phyloP scores from a whole-genome alignment of 176 grass and related monocot genomes.

The Cenchrus fungigraminus region DNA sequence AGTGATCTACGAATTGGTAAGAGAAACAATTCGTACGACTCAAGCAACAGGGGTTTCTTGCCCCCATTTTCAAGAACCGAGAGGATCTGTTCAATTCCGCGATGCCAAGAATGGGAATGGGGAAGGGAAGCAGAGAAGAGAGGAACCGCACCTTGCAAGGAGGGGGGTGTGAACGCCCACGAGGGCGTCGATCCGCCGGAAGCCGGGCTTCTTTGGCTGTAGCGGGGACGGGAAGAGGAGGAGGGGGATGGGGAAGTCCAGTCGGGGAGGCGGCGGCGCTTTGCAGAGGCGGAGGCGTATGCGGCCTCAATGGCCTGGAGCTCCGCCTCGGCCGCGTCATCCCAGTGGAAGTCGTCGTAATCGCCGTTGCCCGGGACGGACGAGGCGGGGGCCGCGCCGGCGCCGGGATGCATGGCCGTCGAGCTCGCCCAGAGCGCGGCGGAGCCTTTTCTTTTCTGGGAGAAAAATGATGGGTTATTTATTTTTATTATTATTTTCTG shows the following conservation, averaged over 20 bases:
- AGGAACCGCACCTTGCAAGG: constrained; percentile 45
- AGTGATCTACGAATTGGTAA: neutral
- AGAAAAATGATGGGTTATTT: neutral
- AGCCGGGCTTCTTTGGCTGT: neutral
- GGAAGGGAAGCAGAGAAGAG: neutral
- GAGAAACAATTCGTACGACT: neutral
- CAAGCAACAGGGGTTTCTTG: neutral
- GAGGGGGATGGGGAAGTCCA: constrained; percentile 37
- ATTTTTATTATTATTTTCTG: neutral
- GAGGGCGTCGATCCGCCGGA: neutral
- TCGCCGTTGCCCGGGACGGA: neutral
- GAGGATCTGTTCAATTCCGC: constrained; percentile 15
- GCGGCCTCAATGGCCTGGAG: constrained; percentile 83
- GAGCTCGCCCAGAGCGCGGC: constrained; percentile 6
- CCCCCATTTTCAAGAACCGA: constrained; percentile 31
- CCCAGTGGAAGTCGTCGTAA: constrained; percentile 76
- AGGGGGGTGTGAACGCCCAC: constrained; percentile 37
- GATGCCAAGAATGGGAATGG: constrained; percentile 18
- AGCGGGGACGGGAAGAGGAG: neutral
- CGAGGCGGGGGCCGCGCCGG: neutral
- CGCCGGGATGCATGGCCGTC: constrained; percentile 25
- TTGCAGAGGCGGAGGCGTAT: constrained; percentile 41
- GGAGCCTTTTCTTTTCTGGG: neutral
- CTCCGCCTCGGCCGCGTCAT: constrained; percentile 72
- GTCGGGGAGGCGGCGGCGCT: constrained; percentile 65